Evolutionary conservation across 2,329 filamentous ascomycete genomes (phyloP).

Genomic region (Aspergillus cejpii): DNA sequence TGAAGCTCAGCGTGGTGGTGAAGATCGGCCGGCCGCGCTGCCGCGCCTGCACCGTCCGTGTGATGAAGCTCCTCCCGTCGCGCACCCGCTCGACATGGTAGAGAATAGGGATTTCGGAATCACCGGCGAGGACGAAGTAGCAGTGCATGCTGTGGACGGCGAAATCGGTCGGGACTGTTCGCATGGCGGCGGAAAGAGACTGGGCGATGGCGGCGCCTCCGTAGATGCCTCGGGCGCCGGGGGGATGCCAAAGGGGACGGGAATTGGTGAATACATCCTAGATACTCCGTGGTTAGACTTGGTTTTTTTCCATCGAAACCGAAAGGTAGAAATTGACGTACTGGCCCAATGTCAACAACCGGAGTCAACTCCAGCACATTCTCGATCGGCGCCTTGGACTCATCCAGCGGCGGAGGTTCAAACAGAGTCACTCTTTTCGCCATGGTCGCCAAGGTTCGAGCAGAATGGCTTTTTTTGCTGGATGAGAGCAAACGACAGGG

Average conservation of each 20-base stretch:
- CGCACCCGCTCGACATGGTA: conserved; percentile 94
- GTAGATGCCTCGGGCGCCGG: conserved; percentile 86
- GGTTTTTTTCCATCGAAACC: too few species aligned
- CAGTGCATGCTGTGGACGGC: conserved; percentile 95
- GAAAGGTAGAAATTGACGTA: conserved; percentile 38
- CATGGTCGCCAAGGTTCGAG: conserved; percentile 17
- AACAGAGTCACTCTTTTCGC: conserved; percentile 55
- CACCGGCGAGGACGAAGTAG: conserved; percentile 93
- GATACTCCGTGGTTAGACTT: conserved; percentile 1
- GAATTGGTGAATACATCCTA: conserved; percentile 94
- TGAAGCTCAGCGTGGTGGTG: conserved; percentile 89
- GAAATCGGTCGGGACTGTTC: conserved; percentile 73
- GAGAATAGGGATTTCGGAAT: conserved; percentile 74
- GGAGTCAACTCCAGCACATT: conserved; percentile 81
- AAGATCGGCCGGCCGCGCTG: conserved; percentile 88
- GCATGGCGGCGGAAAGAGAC: conserved; percentile 77
- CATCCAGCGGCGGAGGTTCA: conserved; percentile 65
- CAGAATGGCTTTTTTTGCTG: too few species aligned
- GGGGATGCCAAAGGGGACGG: conserved; percentile 83
- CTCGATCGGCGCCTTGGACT: conserved; percentile 72
- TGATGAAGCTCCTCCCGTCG: conserved; percentile 82
- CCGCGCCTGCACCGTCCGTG: conserved; percentile 89
- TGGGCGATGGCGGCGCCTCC: conserved; percentile 91
- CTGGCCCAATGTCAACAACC: conserved; percentile 54
- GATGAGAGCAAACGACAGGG: too few species aligned